Evolutionary conservation across 2,329 filamentous ascomycete species (phyloP).

Genomic region (Alternaria dauci): DNA sequence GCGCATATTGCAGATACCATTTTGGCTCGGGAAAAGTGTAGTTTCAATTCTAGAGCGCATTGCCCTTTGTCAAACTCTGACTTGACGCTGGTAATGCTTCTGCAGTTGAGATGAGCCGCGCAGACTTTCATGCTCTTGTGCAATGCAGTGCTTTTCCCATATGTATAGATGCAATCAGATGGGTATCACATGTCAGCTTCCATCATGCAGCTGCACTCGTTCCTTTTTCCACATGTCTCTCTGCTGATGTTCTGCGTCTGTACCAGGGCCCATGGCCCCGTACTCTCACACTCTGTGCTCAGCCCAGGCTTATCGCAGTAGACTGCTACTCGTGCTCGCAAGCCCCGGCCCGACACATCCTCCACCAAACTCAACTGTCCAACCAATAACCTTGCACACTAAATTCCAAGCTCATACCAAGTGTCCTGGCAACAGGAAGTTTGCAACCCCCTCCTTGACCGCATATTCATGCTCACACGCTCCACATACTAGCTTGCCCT

Average conservation of each 20-base stretch:
- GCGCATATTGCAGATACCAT: slow-evolving; percentile 31
- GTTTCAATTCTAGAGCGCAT: slow-evolving; percentile 2
- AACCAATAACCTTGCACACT: not conserved
- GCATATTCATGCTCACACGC: slow-evolving; percentile 94
- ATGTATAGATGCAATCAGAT: slow-evolving; percentile 20
- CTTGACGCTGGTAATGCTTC: not conserved
- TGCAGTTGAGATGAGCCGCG: not conserved
- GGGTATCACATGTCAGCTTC: slow-evolving; percentile 36
- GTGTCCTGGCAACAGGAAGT: slow-evolving; percentile 93
- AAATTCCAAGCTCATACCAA: slow-evolving; percentile 65
- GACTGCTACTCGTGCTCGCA: not conserved
- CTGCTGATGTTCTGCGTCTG: not conserved
- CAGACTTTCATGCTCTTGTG: not conserved
- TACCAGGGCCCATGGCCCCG: not conserved
- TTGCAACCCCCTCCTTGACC: slow-evolving; percentile 94
- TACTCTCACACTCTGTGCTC: not conserved
- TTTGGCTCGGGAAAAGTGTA: slow-evolving; percentile 14
- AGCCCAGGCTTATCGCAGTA: not conserved
- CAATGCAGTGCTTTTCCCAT: not conserved
- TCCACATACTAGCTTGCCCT: slow-evolving; percentile 88
- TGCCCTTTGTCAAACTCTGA: not conserved
- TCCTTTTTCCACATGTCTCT: not conserved
- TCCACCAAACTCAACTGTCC: not conserved
- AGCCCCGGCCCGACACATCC: not conserved
- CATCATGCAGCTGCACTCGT: not conserved